phyloP scores from a whole-genome alignment of 1,284 basidiomycete genomes.

The Ganoderma sinense region DNA sequence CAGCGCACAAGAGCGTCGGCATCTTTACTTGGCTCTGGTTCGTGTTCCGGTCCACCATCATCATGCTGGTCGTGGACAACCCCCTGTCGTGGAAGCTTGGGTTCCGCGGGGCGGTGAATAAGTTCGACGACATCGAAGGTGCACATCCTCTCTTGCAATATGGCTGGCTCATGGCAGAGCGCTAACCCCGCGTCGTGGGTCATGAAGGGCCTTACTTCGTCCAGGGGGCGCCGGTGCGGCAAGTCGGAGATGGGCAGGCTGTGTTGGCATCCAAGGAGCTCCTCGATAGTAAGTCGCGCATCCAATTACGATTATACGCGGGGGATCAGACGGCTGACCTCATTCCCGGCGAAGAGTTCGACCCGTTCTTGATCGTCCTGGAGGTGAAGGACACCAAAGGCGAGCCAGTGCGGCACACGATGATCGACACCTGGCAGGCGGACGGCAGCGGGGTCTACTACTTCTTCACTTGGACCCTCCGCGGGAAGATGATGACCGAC shows the following conservation, averaged over 20 bases:
- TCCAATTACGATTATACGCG: not conserved
- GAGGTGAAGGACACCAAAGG: conserved; percentile 35
- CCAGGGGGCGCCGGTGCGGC: conserved; percentile 32
- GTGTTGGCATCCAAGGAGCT: conserved; percentile 34
- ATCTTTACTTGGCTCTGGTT: conserved; percentile 6
- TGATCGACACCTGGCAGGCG: conserved; percentile 41
- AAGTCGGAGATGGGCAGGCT: conserved; percentile 37
- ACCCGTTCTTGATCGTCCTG: conserved; percentile 35
- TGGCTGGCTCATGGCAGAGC: too few relatives aligned
- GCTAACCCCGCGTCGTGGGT: too few relatives aligned
- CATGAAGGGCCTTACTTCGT: conserved; percentile 40
- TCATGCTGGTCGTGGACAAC: conserved; percentile 15
- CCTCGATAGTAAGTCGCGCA: conserved; percentile 32
- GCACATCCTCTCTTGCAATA: too few relatives aligned
- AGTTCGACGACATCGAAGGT: conserved; percentile 15
- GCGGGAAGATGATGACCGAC: conserved; percentile 37
- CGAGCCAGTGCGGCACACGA: conserved; percentile 33
- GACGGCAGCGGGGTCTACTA: conserved; percentile 35
- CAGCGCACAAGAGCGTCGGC: conserved; percentile 3
- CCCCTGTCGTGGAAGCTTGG: conserved; percentile 11
- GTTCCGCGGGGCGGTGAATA: not conserved
- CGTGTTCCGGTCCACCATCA: conserved; percentile 7
- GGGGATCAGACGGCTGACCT: not conserved
- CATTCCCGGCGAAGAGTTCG: conserved; percentile 23
- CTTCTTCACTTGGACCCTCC: conserved; percentile 35